Evolutionary conservation across 371 early-diverging fungal genomes (phyloP), one percentile per base, ranked within the genome.

Genomic region (Mortierella sp.): DNA sequence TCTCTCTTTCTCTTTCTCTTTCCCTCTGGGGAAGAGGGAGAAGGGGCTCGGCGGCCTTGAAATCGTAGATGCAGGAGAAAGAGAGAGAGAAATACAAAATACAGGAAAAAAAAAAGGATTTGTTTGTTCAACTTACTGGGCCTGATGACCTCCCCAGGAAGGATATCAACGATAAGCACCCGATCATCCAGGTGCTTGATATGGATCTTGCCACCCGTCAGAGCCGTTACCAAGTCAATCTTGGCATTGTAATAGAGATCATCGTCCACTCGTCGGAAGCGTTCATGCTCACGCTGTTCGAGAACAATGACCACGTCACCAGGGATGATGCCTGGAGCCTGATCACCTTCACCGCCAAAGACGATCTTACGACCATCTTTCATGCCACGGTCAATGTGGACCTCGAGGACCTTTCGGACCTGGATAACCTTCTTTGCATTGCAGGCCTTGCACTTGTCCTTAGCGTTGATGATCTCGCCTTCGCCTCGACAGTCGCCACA

Each of bases 341-440:
- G 94, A 84, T 97, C 97, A 46, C 95, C 96, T 85, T 96, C 96
- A 73, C 91, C 93, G 15, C 83, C 70, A 83, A 95, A 98, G 45
- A 88, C 91, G 77, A 98, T 89, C 84, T 93, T 91, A 68, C 96
- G 96, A 43, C 98, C 97, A 64, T 92, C 90, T 84, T 92, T 92
- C 95, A 96, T 96, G 64, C 98, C 98, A 60, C 94, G 92, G 81
- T 94, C 95, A 68, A 98, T 87, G 74, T 87, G 82, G 59, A 98
- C 92, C 75, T 88, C 88, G 21, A 97, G 86, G 56, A 94, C 88
- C 85, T 96, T 95, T 82, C 91, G 93, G 58, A 89, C 89, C 7
- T 66, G 56, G n/a, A 77, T 68, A 14, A 93, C 84, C 87, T 96
- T 96, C 69, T 90, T 90, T 28, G 94, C 97, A 44, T 84, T 84